Conservation (phyloP, 805 yeast genomes). For the Vanderwaltozyma tropicalis region DNA sequence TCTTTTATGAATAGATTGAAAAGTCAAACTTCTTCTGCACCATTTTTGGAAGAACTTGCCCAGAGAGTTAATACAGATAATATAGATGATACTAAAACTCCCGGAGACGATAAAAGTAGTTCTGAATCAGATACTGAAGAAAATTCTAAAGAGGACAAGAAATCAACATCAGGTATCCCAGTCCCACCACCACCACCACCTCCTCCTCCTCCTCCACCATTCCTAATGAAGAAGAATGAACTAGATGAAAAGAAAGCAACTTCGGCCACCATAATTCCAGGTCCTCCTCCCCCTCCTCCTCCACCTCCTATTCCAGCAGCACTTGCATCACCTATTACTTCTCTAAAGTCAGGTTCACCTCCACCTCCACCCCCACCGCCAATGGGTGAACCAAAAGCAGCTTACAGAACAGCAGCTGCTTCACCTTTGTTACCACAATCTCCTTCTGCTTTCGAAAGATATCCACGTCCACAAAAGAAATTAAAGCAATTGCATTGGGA, state of each 20-base stretch:
- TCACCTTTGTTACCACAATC: conserved; percentile 30
- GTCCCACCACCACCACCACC: conserved; percentile 11
- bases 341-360: conserved; percentile 20
- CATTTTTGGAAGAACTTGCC: conserved; percentile 20
- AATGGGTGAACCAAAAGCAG: conserved; percentile 1
- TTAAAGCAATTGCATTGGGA: conserved; percentile 97
- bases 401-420: conserved; percentile 3
- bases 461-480: conserved; percentile 62
- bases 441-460: conserved; percentile 33
- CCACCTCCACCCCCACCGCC: conserved; percentile 32
- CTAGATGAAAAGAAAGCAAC: conserved; percentile 8
- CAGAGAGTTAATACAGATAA: conserved; percentile 8
- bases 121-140: not conserved
- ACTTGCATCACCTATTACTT: conserved; percentile 31
- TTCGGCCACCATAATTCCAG: conserved; percentile 16
- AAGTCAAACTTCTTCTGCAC: conserved; percentile 14
- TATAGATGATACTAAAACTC: not conserved
- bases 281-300: conserved; percentile 26
- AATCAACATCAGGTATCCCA: conserved; percentile 1
- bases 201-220: conserved; percentile 21
- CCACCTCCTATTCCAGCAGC: conserved; percentile 26
- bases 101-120: not conserved
- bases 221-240: not conserved
- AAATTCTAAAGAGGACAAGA: not conserved
- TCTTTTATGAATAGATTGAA: conserved; percentile 25